Evolutionary conservation across 2,329 filamentous ascomycete genomes (phyloP), one percentile per base, ranked within the genome.

Genomic region (Fusarium annulatum): DNA sequence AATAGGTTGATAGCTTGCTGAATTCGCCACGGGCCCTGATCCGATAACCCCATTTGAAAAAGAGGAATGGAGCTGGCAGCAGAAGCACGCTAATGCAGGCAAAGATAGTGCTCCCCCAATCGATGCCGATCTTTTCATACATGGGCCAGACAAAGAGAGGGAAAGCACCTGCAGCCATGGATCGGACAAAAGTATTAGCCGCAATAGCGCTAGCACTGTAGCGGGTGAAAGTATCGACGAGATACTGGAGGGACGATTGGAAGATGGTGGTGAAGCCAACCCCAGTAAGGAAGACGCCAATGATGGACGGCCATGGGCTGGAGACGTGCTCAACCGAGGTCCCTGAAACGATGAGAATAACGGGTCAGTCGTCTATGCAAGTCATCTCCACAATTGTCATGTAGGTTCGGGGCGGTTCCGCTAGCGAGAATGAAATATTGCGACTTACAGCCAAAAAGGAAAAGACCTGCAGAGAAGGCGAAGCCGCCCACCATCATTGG

Each of bases 201-300:
- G 53, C 53, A 43, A 56, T 56, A 5, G 53, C 53, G 21, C 53
- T 56, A 19, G 53, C 53, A 33, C 53, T 56, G 36, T 56, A 56
- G n/a, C 53, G 53, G 3, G 53, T 56, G 14, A 56, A 56, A 11
- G 53, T 56, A 4, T 56, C 53, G 21, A 56, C 53, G 15, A 56
- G 53, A 56, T 56, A 56, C 53, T 56, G 53, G 15, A 56, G 53
- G 11, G 53, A 56, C 6, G 53, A 56, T 6, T 56, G 53, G 28
- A 56, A 56, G 53, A 56, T 56, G 53, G 53, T 56, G 53, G 53
- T 56, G 53, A 56, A 56, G 53, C 53, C 53, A 15, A 56, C 21
- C 53, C 53, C 53, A 21, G 53, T 56, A 1, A 56, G 53, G 21
- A 56, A 56, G 38, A 56, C 53, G n/a, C 53, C 53, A 41, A 56